Conservation (phyloP, 257 asterid genomes). For the Plantago elongata region DNA sequence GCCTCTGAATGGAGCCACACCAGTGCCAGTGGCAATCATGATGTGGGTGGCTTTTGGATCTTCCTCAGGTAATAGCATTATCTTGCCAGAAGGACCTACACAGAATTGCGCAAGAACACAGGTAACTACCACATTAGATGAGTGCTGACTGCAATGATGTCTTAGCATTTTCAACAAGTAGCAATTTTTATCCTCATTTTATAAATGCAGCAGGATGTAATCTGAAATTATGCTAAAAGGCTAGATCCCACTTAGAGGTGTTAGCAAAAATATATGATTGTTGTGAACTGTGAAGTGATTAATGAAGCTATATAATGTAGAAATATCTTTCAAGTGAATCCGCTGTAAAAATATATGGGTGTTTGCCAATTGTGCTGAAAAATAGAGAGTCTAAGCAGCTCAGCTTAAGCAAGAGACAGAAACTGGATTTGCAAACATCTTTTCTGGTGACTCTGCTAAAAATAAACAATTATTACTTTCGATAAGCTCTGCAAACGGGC, state of each 20-base stretch:
- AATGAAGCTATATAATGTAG: too few species aligned
- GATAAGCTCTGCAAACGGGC: too few species aligned
- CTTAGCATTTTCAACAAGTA: neutral
- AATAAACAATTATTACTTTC: too few species aligned
- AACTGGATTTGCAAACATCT: too few species aligned
- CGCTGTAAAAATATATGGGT: too few species aligned
- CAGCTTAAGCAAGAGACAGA: too few species aligned
- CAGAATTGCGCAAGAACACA: conserved; percentile 8
- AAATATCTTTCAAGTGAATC: too few species aligned
- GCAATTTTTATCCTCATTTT: neutral
- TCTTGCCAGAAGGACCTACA: conserved; percentile 94
- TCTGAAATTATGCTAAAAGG: neutral
- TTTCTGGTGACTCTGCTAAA: too few species aligned
- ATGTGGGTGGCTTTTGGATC: conserved; percentile 87
- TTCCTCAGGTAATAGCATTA: conserved; percentile 93
- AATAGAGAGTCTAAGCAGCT: too few species aligned
- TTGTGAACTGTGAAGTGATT: too few species aligned
- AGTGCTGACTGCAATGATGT: neutral
- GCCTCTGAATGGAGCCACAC: conserved; percentile 89
- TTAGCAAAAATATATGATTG: too few species aligned
- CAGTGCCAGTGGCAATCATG: conserved; percentile 96
- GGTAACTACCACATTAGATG: conserved; percentile 1
- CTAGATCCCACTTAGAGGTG: neutral
- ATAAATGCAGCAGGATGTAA: neutral
- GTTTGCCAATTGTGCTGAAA: too few species aligned